Percentiles rank a stretch among this genome's conserved stretches.
Evolutionary conservation across 1,284 basidiomycete species (phyloP).

Genomic region (Peniophora sp.): DNA sequence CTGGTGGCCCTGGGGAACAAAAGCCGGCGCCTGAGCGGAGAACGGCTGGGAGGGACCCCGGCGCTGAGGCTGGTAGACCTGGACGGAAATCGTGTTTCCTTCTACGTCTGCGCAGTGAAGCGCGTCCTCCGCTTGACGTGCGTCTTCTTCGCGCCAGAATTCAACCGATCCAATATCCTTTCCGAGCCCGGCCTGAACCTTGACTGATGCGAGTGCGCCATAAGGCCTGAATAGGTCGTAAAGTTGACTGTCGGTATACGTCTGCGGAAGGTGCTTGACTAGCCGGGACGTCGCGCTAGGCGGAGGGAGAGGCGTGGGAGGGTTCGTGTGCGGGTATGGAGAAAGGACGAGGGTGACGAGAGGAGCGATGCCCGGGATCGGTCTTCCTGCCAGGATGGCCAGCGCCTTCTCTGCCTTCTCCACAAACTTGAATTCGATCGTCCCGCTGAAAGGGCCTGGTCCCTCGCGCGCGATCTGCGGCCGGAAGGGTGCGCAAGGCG

Average conservation of each 20-base stretch:
- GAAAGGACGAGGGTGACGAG: constrained; percentile 59
- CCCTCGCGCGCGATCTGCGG: constrained; percentile 64
- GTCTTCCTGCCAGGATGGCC: constrained; percentile 70
- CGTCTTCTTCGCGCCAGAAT: constrained; percentile 87
- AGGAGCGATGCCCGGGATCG: constrained; percentile 49
- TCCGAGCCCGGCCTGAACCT: constrained; percentile 64
- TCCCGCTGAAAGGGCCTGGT: constrained; percentile 46
- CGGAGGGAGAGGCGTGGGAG: constrained; percentile 63
- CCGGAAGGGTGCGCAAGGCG: constrained; percentile 69
- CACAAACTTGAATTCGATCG: constrained; percentile 71
- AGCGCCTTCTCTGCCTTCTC: constrained; percentile 85
- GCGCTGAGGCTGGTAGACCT: constrained; percentile 57
- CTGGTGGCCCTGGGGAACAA: constrained; percentile 57
- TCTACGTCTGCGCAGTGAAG: constrained; percentile 77
- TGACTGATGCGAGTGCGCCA: constrained; percentile 64
- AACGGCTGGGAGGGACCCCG: constrained; percentile 47
- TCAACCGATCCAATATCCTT: constrained; percentile 72
- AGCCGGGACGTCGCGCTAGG: constrained; percentile 68
- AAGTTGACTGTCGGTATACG: constrained; percentile 65
- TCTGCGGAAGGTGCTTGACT: constrained; percentile 66
- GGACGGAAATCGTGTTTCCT: constrained; percentile 74
- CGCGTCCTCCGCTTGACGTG: constrained; percentile 64
- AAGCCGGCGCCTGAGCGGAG: constrained; percentile 63
- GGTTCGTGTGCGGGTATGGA: constrained; percentile 64
- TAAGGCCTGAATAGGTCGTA: constrained; percentile 71